These are phyloP conservation scores for Litchi chinensis DNA, from an alignment of 345 rosid genomes.

Conservation along the genomic window DNA sequence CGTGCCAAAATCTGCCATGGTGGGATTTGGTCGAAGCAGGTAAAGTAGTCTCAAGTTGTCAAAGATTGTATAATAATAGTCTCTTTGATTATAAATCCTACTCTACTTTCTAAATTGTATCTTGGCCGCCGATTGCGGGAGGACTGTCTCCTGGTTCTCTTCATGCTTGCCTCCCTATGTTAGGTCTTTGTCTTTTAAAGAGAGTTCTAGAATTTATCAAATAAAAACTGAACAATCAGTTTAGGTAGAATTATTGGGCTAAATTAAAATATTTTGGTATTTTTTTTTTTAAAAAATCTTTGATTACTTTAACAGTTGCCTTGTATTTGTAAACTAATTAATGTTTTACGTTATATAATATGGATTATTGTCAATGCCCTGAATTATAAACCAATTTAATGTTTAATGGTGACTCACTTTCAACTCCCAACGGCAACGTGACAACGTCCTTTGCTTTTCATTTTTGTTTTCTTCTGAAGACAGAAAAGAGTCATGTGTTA, in stretches of 20 bases:
- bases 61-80: neutral
- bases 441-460: neutral
- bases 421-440: constrained; percentile 5
- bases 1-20: constrained; percentile 5
- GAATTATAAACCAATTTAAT: neutral
- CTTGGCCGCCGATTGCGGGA: neutral
- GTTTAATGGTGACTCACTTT: neutral
- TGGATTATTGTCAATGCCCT: neutral
- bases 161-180: neutral
- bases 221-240: neutral
- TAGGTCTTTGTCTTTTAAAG: neutral
- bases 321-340: neutral
- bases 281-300: neutral
- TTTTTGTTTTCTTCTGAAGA: neutral
- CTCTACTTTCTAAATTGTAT: neutral
- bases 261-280: neutral
- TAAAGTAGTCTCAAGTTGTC: constrained; percentile 4
- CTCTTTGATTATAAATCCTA: neutral
- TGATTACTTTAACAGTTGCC: neutral
- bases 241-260: neutral
- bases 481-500: neutral
- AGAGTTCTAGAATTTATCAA: neutral
- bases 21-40: constrained; percentile 9
- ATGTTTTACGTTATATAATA: no score
- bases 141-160: neutral